phyloP scores from a whole-genome alignment of 202 grass and related monocot species.

The Zizania palustris region DNA sequence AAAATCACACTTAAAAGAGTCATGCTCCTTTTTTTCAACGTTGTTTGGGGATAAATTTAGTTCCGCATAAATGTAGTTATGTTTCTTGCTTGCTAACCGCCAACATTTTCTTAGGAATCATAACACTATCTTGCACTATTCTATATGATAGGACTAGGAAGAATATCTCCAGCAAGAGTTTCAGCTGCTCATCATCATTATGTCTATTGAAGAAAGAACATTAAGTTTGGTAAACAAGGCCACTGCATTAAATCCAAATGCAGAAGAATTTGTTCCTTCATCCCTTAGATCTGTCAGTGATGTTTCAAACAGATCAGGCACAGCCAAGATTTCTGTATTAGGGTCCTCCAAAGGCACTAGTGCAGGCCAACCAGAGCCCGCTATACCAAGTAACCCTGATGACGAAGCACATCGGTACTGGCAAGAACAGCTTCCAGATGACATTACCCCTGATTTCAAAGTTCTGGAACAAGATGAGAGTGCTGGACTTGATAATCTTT shows the following conservation, averaged over 20 bases:
- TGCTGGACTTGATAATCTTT: slow-evolving; percentile 60
- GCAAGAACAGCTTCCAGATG: slow-evolving; percentile 87
- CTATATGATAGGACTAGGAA: slow-evolving; percentile 47
- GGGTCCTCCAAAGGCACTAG: slow-evolving; percentile 53
- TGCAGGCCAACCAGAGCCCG: slow-evolving; percentile 52
- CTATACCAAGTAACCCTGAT: slow-evolving; percentile 62
- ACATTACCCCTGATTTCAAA: slow-evolving; percentile 91
- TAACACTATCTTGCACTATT: slow-evolving; percentile 37
- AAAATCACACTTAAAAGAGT: neutral
- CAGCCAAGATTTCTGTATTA: slow-evolving; percentile 36
- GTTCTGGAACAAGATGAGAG: slow-evolving; percentile 69
- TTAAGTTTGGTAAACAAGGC: slow-evolving; percentile 66
- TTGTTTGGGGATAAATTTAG: slow-evolving; percentile 25
- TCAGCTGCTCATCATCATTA: slow-evolving; percentile 42
- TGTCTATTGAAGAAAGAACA: slow-evolving; percentile 61
- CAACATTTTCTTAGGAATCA: slow-evolving; percentile 20
- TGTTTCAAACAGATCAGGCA: slow-evolving; percentile 54
- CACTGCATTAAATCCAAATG: slow-evolving; percentile 86
- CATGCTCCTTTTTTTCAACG: slow-evolving; percentile 11
- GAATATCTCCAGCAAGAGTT: slow-evolving; percentile 38
- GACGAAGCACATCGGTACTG: slow-evolving; percentile 85
- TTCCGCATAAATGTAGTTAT: slow-evolving; percentile 38
- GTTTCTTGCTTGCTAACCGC: slow-evolving; percentile 5
- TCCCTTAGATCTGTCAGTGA: slow-evolving; percentile 71
- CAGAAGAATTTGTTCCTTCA: slow-evolving; percentile 93